These are phyloP conservation scores for Candida tetrigidarum DNA, from an alignment of 1,139 yeast species.

Conservation along the genomic window DNA sequence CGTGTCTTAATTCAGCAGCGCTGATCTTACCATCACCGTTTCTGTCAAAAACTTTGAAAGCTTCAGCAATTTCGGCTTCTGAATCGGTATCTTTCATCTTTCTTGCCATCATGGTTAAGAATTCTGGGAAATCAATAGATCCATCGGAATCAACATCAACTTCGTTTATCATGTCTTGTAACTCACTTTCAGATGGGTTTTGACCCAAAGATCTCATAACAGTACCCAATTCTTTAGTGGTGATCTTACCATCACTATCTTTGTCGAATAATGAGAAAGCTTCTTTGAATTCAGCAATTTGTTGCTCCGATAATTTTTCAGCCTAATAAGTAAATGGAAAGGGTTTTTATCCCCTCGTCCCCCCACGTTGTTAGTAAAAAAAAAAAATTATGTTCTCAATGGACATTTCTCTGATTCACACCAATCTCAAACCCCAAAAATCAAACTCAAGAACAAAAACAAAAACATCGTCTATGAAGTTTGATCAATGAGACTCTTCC, in stretches of 20 bases:
- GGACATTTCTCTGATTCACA: background rate
- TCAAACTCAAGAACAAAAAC: too few relatives aligned
- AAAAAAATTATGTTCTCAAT: background rate
- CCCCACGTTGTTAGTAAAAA: background rate
- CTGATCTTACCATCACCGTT: conserved; percentile 98
- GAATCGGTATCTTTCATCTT: conserved; percentile 96
- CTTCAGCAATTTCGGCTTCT: conserved; percentile 96
- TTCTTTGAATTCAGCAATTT: conserved; percentile 95
- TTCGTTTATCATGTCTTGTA: conserved; percentile 95
- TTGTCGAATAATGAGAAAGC: conserved; percentile 96
- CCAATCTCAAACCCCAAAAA: background rate
- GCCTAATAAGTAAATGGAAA: conserved; percentile 42
- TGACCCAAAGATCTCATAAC: conserved; percentile 98
- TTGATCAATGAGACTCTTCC: too few relatives aligned
- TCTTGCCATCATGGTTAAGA: conserved; percentile 88
- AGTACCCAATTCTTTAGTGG: conserved; percentile 94
- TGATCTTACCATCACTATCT: conserved; percentile 94
- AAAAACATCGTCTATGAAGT: too few relatives aligned
- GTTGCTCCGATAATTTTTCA: conserved; percentile 92
- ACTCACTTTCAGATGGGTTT: conserved; percentile 95
- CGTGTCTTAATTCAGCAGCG: conserved; percentile 95
- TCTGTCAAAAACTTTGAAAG: conserved; percentile 91
- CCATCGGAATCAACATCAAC: conserved; percentile 97
- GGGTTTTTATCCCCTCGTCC: too few relatives aligned
- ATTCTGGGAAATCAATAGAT: conserved; percentile 89